Percentiles rank a stretch among this genome's conserved stretches.
phyloP scores from a whole-genome alignment of 2,329 filamentous ascomycete genomes.

The Aspergillus fischeri region DNA sequence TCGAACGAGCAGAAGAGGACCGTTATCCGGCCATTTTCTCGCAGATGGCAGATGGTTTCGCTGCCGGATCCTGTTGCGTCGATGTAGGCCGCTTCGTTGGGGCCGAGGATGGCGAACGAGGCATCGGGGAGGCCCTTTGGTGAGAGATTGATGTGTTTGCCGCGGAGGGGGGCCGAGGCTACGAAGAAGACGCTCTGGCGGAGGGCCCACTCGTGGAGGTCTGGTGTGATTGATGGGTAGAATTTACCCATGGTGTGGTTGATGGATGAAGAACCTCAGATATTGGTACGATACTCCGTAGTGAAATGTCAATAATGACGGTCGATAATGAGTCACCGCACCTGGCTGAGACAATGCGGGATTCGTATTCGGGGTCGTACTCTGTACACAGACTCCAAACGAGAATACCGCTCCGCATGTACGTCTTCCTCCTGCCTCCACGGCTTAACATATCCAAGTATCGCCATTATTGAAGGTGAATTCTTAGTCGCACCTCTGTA shows the following conservation, averaged over 20 bases:
- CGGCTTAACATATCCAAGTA: no score
- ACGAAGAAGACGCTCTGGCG: slow-evolving; percentile 72
- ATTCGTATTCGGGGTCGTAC: not conserved
- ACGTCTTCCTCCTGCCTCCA: not conserved
- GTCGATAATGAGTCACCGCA: not conserved
- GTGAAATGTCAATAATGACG: not conserved
- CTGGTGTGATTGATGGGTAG: slow-evolving; percentile 51
- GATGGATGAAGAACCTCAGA: not conserved
- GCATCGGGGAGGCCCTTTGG: slow-evolving; percentile 65
- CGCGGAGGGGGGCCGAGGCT: slow-evolving; percentile 65
- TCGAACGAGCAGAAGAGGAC: slow-evolving; percentile 70
- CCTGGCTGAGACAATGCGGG: not conserved
- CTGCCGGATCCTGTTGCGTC: slow-evolving; percentile 71
- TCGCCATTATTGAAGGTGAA: not conserved
- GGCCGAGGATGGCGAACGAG: slow-evolving; percentile 59
- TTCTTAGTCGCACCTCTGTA: not conserved
- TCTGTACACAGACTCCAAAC: no score
- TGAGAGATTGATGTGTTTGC: slow-evolving; percentile 69
- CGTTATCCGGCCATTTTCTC: slow-evolving; percentile 72
- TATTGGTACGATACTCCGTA: not conserved
- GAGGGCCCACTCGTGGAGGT: slow-evolving; percentile 61
- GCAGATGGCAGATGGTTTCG: slow-evolving; percentile 71
- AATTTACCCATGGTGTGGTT: slow-evolving; percentile 54
- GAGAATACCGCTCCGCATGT: no score
- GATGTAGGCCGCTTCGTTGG: slow-evolving; percentile 63